Base-by-base conservation (phyloP, 768 basidiomycete genomes). In the Amanita pallidorosea region DNA sequence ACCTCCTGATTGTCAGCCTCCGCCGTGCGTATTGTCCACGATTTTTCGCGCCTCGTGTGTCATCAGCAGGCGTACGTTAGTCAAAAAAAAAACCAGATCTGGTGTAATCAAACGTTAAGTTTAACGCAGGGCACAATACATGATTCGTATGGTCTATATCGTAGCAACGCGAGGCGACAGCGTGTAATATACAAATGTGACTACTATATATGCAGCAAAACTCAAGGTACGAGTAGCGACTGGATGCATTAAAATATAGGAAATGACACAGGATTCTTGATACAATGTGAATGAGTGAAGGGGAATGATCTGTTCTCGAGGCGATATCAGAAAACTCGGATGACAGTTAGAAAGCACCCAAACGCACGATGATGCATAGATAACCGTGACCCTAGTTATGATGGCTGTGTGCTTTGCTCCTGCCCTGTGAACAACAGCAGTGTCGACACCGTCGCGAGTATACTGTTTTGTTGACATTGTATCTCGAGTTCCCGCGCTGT, bases 401-500 rank as follows among this genome's bases (percentile, higher is more conserved):
- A 43, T 33, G 50, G 31, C 18, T 44, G 41, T 17, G 15, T 31
- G 17, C 29, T 22, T 3, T 41, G 40, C 33, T 51, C 50, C 20
- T 51, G 50, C 29, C 50, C 50, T 15, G 50, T 17, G 31, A 51
- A 51, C 17, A 51, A 29, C 13, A 51, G 50, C 23, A 45, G 22
- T 36, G 50, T 20, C 3, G 42, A 51, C 49, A 93, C 79, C 31
- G 80, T 69, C 3, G 88, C 77, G 34, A 97, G 80, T 12, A 87
- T 74, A 61, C 91, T 92, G 59, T 96, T 98, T 65, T 96, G 93
- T 56, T 82, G 80, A 62, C 91, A 94, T 29, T 88, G 78, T 58
- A 85, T 65, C 60, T 88, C 83, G 54, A 98, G 66, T 59, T 95
- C 93, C 51, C 81, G 80, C n/a, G 87, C 81, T 31, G 81, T 86